Base-by-base conservation (phyloP, 306 rosid genomes). In the Acacia melanoxylon region DNA sequence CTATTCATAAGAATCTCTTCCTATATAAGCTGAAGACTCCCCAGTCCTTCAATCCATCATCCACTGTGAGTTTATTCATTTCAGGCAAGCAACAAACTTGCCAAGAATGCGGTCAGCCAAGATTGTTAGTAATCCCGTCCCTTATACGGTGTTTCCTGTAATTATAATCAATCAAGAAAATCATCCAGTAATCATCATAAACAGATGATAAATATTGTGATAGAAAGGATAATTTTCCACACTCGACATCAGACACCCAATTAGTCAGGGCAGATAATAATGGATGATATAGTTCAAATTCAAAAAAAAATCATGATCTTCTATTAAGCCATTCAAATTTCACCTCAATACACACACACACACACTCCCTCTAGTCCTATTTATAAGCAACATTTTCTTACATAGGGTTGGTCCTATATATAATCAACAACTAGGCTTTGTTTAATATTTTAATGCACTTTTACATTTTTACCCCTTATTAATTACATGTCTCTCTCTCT, bases 111-210 rank as follows among this genome's bases (percentile, higher is more conserved):
- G 80, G 37, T 87, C 85, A 78, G 80, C 79, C 69, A 56, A 42
- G 62, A 61, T 24, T 75, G 61, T 90, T 85, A 95, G 84, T 89
- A 93, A 10, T 95, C 97, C 40, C 94, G 88, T 80, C 98, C 97
- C 82, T 91, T 92, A 77, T 89, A 92, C 6, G 90, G 93, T 80
- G 90, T 89, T 83, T 95, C 99, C 99, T 95, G 92, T 73, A 77
- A 15, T 76, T 35, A 69, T 29, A 78, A 19, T 77, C 0, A 63
- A 66, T 15, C 9, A 9, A 42, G 52, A 48, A 37, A 63, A 78
- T 72, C 72, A 78, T 48, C 71, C 44, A 85, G 68, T 62, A 25
- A 61, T 25, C 5, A 61, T 24, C 35, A 61, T 12, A 11, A 61
- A 61, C 31, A 25, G 14, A 58, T 25, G 4, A 24, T 11, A 61